phyloP scores from a whole-genome alignment of 1,139 yeast genomes.

The Taphrina populina region DNA sequence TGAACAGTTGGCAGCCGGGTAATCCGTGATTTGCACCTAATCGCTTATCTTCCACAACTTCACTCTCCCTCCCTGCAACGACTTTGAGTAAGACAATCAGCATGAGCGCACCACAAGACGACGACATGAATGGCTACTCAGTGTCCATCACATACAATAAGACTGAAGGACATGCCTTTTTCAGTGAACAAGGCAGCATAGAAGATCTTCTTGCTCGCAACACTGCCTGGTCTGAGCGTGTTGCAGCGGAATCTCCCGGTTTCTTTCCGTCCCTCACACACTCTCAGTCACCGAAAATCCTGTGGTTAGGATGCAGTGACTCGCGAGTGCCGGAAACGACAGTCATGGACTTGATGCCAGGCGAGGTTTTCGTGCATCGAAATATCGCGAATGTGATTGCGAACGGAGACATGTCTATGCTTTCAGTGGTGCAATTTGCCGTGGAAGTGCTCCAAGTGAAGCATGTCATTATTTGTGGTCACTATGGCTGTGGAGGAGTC shows the following conservation, averaged over 20 bases:
- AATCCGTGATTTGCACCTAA: too few relatives aligned
- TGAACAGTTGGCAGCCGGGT: too few relatives aligned
- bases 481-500: constrained; percentile 95
- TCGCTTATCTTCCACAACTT: too few relatives aligned
- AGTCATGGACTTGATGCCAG: constrained; percentile 68
- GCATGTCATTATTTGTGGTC: constrained; percentile 91
- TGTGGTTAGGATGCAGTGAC: constrained; percentile 96
- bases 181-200: constrained; percentile 24
- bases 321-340: constrained; percentile 84
- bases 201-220: constrained; percentile 58
- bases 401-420: constrained; percentile 70
- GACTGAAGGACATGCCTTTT: constrained; percentile 15
- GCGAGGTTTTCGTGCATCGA: constrained; percentile 91
- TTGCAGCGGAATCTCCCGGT: constrained; percentile 60
- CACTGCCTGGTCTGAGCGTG: constrained; percentile 61
- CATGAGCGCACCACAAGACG: constrained; percentile 4
- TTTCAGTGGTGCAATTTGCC: constrained; percentile 86
- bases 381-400: constrained; percentile 82
- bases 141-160: constrained; percentile 26
- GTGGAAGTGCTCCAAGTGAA: constrained; percentile 80
- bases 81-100: too few relatives aligned
- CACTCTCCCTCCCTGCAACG: too few relatives aligned
- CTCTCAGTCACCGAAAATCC: constrained; percentile 90
- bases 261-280: constrained; percentile 67
- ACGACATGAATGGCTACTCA: constrained; percentile 4